Conservation (phyloP, 495 filamentous ascomycete genomes). For the Podospora didyma region DNA sequence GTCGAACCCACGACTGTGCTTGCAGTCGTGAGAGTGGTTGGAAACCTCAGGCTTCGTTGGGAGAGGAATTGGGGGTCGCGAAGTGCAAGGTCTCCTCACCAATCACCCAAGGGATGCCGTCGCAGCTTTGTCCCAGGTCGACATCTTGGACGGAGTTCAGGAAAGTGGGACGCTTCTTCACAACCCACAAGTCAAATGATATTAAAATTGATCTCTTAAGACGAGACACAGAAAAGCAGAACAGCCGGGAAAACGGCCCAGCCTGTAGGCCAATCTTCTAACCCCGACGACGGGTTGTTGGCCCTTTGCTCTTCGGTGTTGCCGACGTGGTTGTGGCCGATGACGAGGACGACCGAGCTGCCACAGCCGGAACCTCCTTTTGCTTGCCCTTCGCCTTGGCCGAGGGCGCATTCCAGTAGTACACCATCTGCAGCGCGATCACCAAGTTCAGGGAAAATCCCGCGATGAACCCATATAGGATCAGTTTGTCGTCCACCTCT, state of each 20-base stretch:
- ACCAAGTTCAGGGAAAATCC: conserved; percentile 85
- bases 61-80: no score
- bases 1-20: no score
- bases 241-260: not conserved
- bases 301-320: conserved; percentile 45
- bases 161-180: no score
- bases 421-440: conserved; percentile 86
- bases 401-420: conserved; percentile 85
- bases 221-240: conserved; percentile 6
- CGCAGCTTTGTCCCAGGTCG: no score
- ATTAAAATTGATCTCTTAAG: not conserved
- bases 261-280: conserved; percentile 18
- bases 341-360: conserved; percentile 17
- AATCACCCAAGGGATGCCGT: no score
- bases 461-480: conserved; percentile 87
- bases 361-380: conserved; percentile 28
- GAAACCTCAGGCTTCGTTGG: no score
- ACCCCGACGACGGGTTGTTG: conserved; percentile 51
- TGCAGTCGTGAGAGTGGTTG: no score
- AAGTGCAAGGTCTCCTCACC: no score
- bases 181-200: no score
- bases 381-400: conserved; percentile 50
- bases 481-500: conserved; percentile 92
- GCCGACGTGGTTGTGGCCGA: conserved; percentile 20
- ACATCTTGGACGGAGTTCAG: no score